Evolutionary conservation across 2,329 filamentous ascomycete genomes (phyloP).

Genomic region (Hypoxylon sp.): DNA sequence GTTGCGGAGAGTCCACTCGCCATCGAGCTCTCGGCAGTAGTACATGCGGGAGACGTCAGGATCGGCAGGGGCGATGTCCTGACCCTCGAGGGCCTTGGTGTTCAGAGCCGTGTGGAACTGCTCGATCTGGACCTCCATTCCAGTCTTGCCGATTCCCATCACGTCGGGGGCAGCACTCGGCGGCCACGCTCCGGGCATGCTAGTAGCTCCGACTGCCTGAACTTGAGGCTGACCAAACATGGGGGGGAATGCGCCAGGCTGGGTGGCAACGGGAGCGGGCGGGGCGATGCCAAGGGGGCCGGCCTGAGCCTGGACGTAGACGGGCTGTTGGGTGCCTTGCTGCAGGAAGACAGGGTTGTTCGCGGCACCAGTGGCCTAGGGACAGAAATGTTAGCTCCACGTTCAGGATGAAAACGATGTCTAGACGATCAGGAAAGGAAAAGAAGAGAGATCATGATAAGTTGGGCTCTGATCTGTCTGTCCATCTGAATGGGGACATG

Average conservation of each 20-base stretch:
- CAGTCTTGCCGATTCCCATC: slow-evolving; percentile 65
- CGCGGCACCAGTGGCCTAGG: slow-evolving; percentile 44
- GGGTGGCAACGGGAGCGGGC: slow-evolving; percentile 13
- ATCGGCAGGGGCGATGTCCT: slow-evolving; percentile 74
- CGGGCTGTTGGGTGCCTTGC: slow-evolving; percentile 39
- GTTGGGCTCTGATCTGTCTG: slow-evolving; percentile 3
- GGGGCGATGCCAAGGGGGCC: slow-evolving; percentile 14
- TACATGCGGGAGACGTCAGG: slow-evolving; percentile 72
- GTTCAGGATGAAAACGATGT: slow-evolving; percentile 11
- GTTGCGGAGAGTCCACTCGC: slow-evolving; percentile 70
- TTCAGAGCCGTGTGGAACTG: slow-evolving; percentile 64
- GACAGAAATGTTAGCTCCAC: slow-evolving; percentile 41
- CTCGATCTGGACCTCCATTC: slow-evolving; percentile 61
- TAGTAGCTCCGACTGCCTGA: not conserved
- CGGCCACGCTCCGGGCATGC: slow-evolving; percentile 9
- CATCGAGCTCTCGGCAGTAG: slow-evolving; percentile 71
- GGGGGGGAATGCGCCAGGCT: slow-evolving; percentile 35
- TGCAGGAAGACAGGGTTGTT: slow-evolving; percentile 47
- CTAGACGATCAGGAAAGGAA: not conserved
- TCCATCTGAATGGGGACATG: slow-evolving; percentile 21
- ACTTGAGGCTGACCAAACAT: slow-evolving; percentile 25
- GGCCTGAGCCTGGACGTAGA: slow-evolving; percentile 32
- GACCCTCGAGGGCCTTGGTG: slow-evolving; percentile 67
- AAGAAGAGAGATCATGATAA: not conserved
- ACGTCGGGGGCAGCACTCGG: slow-evolving; percentile 58